Evolutionary conservation across 164 flowering plant genomes (phyloP).

Genomic region (Liriodendron chinense): DNA sequence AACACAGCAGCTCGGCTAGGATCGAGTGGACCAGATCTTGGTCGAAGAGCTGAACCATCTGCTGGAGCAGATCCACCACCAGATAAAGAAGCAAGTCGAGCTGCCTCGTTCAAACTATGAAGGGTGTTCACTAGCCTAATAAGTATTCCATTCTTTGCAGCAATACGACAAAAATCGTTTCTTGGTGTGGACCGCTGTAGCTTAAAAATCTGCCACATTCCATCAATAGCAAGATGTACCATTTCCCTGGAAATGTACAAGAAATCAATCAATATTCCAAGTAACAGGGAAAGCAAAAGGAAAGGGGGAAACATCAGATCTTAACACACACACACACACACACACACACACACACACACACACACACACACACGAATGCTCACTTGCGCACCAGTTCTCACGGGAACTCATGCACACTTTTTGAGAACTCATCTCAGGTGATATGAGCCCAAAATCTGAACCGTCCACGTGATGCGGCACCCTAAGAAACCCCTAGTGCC

Average conservation of each 20-base stretch:
- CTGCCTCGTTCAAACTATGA: conserved; percentile 94
- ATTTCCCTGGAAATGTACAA: conserved; percentile 68
- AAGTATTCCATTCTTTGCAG: conserved; percentile 93
- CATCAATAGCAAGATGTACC: conserved; percentile 99
- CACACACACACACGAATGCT: too few relatives aligned
- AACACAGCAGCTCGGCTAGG: conserved; percentile 34
- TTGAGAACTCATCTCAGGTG: too few relatives aligned
- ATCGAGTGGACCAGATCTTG: conserved; percentile 80
- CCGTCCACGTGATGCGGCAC: too few relatives aligned
- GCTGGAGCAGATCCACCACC: conserved; percentile 47
- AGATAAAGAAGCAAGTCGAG: conserved; percentile 76
- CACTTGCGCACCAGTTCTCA: too few relatives aligned
- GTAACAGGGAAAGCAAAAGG: not conserved
- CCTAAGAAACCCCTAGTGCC: too few relatives aligned
- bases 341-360: too few relatives aligned
- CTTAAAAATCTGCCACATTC: conserved; percentile 99
- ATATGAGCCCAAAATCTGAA: too few relatives aligned
- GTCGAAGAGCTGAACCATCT: conserved; percentile 55
- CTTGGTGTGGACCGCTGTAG: conserved; percentile 88
- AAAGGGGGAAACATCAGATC: conserved; percentile 3
- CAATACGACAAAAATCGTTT: conserved; percentile 95
- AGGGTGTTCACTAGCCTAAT: conserved; percentile 91
- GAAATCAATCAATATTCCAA: conserved; percentile 7
- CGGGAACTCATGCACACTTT: too few relatives aligned
- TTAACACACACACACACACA: not conserved